These are phyloP conservation scores for Fennellomyces sp. DNA, from an alignment of 371 early-diverging fungal species.

Conservation along the genomic window DNA sequence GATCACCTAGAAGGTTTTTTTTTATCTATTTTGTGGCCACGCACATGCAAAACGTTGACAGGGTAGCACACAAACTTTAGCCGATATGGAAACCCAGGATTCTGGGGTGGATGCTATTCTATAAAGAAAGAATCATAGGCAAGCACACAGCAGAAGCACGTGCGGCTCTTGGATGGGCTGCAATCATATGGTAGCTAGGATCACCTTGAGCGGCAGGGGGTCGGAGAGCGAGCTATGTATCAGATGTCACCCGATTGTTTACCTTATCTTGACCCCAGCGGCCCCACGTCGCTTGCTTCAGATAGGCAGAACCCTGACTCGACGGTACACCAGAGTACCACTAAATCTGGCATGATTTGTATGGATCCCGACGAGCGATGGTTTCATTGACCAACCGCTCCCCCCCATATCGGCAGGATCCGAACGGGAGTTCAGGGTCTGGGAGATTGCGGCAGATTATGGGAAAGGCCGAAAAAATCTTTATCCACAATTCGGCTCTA, in stretches of 20 bases:
- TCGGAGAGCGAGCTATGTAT: too few species aligned
- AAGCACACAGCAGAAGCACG: too few species aligned
- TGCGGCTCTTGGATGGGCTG: too few species aligned
- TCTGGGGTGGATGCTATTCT: background rate
- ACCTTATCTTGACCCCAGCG: too few species aligned
- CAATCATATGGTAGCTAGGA: too few species aligned
- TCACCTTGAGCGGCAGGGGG: too few species aligned
- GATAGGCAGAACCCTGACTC: too few species aligned
- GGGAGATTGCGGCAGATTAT: background rate
- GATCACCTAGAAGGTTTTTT: background rate
- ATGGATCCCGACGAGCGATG: too few species aligned
- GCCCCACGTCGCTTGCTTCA: too few species aligned
- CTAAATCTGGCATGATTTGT: background rate
- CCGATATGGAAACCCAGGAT: background rate
- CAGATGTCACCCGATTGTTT: too few species aligned
- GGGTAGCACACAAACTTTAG: background rate
- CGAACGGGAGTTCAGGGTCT: background rate
- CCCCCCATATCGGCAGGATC: constrained; percentile 5
- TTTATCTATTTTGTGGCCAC: background rate
- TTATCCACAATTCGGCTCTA: constrained; percentile 3
- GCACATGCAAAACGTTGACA: background rate
- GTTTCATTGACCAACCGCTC: background rate
- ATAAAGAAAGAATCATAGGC: too few species aligned
- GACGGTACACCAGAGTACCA: background rate
- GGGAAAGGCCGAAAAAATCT: background rate